Evolutionary conservation across 805 yeast genomes (phyloP).

Genomic region (Yarrowia sp.): DNA sequence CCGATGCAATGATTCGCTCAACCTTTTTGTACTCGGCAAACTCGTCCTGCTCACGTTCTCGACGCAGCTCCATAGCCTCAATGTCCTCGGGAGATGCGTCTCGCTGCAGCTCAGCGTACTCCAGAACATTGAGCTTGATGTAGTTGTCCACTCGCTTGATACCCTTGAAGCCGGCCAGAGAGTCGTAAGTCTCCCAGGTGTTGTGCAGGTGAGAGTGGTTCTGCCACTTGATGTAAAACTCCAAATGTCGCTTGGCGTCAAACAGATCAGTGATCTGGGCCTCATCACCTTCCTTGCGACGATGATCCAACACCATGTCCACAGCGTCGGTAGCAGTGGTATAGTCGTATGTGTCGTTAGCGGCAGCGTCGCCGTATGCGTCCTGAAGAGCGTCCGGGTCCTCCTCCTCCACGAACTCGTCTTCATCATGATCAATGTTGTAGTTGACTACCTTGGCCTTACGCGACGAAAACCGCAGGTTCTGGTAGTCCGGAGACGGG

Average conservation of each 20-base stretch:
- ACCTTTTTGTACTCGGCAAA: slow-evolving; percentile 79
- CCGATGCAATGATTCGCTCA: slow-evolving; percentile 85
- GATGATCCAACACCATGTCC: slow-evolving; percentile 56
- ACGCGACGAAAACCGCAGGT: slow-evolving; percentile 70
- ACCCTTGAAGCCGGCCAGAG: slow-evolving; percentile 57
- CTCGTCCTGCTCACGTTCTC: slow-evolving; percentile 80
- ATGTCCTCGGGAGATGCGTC: slow-evolving; percentile 92
- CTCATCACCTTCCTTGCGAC: slow-evolving; percentile 44
- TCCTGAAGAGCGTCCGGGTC: slow-evolving; percentile 35
- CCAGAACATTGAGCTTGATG: slow-evolving; percentile 69
- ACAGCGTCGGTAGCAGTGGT: slow-evolving; percentile 45
- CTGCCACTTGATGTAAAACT: slow-evolving; percentile 71
- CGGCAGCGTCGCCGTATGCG: slow-evolving; percentile 29
- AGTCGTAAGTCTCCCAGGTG: slow-evolving; percentile 79
- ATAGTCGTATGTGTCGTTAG: slow-evolving; percentile 26
- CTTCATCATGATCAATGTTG: slow-evolving; percentile 56
- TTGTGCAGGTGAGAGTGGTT: slow-evolving; percentile 88
- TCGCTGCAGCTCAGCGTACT: slow-evolving; percentile 70
- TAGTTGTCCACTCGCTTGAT: slow-evolving; percentile 85
- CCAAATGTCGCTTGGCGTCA: slow-evolving; percentile 38
- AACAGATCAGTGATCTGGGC: slow-evolving; percentile 33
- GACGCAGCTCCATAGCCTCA: slow-evolving; percentile 89
- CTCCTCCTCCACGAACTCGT: slow-evolving; percentile 47
- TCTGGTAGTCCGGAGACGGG: slow-evolving; percentile 31
- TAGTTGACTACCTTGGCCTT: slow-evolving; percentile 68